Evolutionary conservation across 257 asterid species (phyloP), one percentile per base, ranked within the genome.

Genomic region (Datura wrightii): DNA sequence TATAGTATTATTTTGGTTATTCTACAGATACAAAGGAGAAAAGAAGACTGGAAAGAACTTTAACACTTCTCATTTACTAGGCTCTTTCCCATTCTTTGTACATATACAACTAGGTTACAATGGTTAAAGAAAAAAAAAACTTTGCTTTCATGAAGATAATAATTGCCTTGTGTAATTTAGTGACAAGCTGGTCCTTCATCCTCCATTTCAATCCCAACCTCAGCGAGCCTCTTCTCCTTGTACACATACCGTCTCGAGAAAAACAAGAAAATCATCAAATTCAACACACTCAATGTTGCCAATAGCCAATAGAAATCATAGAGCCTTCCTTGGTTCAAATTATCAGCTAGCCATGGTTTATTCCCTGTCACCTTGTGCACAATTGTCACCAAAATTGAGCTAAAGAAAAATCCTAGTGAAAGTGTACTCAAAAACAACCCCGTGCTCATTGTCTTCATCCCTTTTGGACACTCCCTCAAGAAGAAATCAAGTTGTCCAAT

Each of bases 401-500:
- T 91, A 84, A 94, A 86, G 46, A 92, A 94, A 53, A 90, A 93
- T 60, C 98, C 98, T 2, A 96, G 62, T 0, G 99, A 92, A 13
- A 96, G 92, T 1, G 98, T 94, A 39, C 98, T 96, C 52, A 96
- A 46, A 56, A 96, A 94, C 81, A 96, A 81, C 1, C 99, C 98
- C 0, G 99, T 94, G 84, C 98, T 93, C 91, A 96, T 94, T 0
- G 99, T 93, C 65, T 96, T 96, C 99, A 93, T 96, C 13, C 99
- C 98, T 81, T 92, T 92, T 0, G 99, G 99, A 6, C 97, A 96
- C 52, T 94, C 98, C 3, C 94, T 87, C 0, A 94, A 80, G 86
- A 94, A 96, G 82, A 96, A 96, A 87, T 96, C 99, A 1, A 96
- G 94, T 53, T 96, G 99, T 3, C 99, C 99, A 5, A 93, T 92